Percentiles rank a stretch among this genome's conserved stretches.
Conservation (phyloP, 345 rosid species). For the Angophora floribunda region DNA sequence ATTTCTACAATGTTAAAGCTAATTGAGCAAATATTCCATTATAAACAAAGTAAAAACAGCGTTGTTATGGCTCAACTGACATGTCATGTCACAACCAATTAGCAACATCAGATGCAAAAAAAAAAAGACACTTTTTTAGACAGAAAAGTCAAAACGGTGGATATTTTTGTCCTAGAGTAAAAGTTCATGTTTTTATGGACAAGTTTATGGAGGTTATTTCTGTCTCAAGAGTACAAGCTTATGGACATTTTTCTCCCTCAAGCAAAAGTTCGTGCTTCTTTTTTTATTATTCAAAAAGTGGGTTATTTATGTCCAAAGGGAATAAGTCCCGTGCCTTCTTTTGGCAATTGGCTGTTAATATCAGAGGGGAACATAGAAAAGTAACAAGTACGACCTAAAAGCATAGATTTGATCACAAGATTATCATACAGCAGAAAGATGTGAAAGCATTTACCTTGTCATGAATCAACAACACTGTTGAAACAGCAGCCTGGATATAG, state of each 20-base stretch:
- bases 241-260: background rate
- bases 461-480: conserved; percentile 67
- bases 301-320: background rate
- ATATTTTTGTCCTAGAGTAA: background rate
- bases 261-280: background rate
- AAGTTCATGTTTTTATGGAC: background rate
- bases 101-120: background rate
- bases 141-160: background rate
- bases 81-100: background rate
- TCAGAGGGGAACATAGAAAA: background rate
- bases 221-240: background rate
- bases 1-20: background rate
- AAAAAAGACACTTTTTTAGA: background rate
- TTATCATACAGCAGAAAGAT: background rate
- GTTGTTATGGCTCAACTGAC: background rate
- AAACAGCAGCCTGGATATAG: conserved; percentile 67
- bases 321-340: background rate
- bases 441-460: conserved; percentile 44
- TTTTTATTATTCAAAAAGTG: background rate
- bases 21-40: background rate
- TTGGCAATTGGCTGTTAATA: background rate
- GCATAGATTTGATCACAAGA: background rate
- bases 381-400: background rate
- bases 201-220: background rate
- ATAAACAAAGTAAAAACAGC: background rate